Conservation (phyloP, 2,329 filamentous ascomycete genomes). For the Shiraia bambusicola region DNA sequence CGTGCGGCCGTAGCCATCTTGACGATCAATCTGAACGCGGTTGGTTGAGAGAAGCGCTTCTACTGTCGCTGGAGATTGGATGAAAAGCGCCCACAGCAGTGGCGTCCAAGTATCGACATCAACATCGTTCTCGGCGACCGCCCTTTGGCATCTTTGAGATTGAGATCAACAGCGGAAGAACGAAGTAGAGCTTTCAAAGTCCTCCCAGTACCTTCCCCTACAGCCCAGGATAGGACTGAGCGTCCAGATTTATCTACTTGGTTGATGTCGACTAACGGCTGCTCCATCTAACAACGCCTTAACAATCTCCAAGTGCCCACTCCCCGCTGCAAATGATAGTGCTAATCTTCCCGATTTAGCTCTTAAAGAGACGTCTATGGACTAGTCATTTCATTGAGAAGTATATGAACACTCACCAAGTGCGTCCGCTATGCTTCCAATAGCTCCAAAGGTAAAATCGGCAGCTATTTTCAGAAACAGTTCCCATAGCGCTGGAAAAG, state of each 20-base stretch:
- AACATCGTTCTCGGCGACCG: conserved; percentile 34
- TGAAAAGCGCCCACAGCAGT: conserved; percentile 39
- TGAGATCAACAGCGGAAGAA: conserved; percentile 24
- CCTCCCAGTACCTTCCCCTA: conserved; percentile 28
- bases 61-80: conserved; percentile 27
- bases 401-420: conserved; percentile 42
- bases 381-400: conserved; percentile 29
- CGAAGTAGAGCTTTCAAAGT: conserved; percentile 26
- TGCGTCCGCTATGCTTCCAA: conserved; percentile 43
- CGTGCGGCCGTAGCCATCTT: conserved; percentile 31
- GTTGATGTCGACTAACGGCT: conserved; percentile 29
- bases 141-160: conserved; percentile 32
- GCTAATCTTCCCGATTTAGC: conserved; percentile 31
- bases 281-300: conserved; percentile 23
- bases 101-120: conserved; percentile 44
- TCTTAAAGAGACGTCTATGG: conserved; percentile 21
- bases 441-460: conserved; percentile 29
- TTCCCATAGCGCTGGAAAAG: conserved; percentile 41
- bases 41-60: conserved; percentile 33
- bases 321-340: conserved; percentile 39
- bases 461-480: conserved; percentile 37
- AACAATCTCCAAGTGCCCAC: conserved; percentile 36
- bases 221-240: conserved; percentile 41
- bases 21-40: conserved; percentile 34
- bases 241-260: conserved; percentile 36